Conservation (phyloP, 352 stramenopile genomes). For the Globisporangium emineosum region DNA sequence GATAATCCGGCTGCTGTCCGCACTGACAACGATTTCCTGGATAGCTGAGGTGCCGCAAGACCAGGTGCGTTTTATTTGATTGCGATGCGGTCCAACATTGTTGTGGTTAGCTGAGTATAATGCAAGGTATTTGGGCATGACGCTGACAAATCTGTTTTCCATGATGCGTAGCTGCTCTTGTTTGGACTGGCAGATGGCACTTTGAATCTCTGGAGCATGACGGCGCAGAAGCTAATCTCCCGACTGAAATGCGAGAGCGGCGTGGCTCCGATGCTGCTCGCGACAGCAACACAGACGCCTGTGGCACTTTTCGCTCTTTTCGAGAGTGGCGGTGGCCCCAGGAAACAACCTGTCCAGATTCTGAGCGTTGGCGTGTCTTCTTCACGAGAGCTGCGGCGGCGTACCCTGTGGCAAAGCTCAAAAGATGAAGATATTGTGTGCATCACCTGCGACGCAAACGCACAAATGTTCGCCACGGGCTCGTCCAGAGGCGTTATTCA, state of each 20-base stretch:
- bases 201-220: conserved; percentile 15
- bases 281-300: neutral
- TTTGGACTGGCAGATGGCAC: conserved; percentile 15
- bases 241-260: neutral
- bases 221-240: neutral
- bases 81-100: too few species aligned
- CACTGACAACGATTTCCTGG: conserved; percentile 12
- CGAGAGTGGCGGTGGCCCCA: too few species aligned
- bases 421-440: conserved; percentile 11
- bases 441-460: conserved; percentile 1
- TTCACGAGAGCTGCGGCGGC: neutral
- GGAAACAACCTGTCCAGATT: conserved; percentile 6
- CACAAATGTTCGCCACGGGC: conserved; percentile 11
- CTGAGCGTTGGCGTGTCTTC: neutral
- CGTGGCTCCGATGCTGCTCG: neutral
- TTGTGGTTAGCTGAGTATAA: too few species aligned
- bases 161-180: conserved; percentile 10
- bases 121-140: neutral
- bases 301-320: neutral
- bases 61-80: conserved; percentile 7
- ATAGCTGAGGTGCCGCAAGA: neutral
- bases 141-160: neutral
- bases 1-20: conserved; percentile 8
- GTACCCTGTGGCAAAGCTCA: neutral
- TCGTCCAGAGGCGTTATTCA: conserved; percentile 8